Evolutionary conservation across 2,329 filamentous ascomycete genomes (phyloP), one percentile per base, ranked within the genome.

Genomic region (Pyrenophora tritici-repentis): DNA sequence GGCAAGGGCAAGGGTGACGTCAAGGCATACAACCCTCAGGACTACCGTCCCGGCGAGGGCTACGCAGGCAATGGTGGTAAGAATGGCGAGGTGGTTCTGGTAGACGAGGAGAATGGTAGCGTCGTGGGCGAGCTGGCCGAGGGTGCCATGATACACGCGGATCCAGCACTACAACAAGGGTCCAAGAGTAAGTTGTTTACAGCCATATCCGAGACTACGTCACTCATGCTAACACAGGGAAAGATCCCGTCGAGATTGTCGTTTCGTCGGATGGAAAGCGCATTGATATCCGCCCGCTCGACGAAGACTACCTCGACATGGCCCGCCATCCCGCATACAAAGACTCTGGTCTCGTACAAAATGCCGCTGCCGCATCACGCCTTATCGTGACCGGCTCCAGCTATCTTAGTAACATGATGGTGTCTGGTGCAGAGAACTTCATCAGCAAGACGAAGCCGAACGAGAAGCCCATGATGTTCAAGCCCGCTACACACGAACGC

Each of bases 91-190:
- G 93, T 97, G 62, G 93, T 99, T 4, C 81, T 99, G 8, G 81
- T 99, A 13, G 91, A 99, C 68, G 94, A 99, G 74, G 93, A 97
- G 71, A 89, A 99, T 75, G 94, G 94, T 44, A 95, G 90, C 63
- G 89, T 99, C 7, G 89, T 99, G 22, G 94, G 94, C 38, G 93
- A 99, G 76, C 78, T 99, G 55, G 86, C 88, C 50, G 88, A 93
- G 50, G 88, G 87, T 14, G 93, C 90, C 66, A 80, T 91, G 59
- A 83, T 96, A 14, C 80, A 93, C 13, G 91, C 97, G 67, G 85
- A 92, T 59, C 79, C 84, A 22, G 82, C 81, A 42, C 81, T 99
- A 56, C 85, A 88, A 70, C 86, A 88, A 13, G 94, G 94, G n/a
- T 93, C 89, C 4, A 97, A 99, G 81, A 89, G 91, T 96, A 79